These are phyloP conservation scores for Eucalyptus regnans DNA, from an alignment of 345 rosid genomes.

Conservation along the genomic window DNA sequence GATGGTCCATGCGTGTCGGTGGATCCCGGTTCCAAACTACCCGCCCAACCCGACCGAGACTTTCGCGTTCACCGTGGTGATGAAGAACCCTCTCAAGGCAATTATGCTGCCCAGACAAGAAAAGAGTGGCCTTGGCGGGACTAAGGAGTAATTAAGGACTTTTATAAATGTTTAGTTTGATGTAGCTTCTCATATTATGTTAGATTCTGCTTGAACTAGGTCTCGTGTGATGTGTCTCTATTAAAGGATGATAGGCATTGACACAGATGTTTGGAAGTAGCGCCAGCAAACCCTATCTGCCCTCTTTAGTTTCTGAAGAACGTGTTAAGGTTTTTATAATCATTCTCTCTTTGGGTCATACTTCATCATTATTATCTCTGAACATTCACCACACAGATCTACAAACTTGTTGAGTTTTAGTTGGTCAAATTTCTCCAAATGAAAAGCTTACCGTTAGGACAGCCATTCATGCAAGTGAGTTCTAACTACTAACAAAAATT, in stretches of 20 bases:
- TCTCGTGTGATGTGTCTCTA: background rate
- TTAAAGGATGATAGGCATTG: background rate
- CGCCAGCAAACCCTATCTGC: background rate
- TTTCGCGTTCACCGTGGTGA: constrained; percentile 83
- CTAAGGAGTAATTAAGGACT: background rate
- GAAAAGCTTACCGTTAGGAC: background rate
- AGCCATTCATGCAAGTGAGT: background rate
- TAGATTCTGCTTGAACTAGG: background rate
- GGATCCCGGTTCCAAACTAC: constrained; percentile 46
- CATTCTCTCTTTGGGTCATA: background rate
- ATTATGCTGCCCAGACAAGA: constrained; percentile 35
- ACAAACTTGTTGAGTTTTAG: background rate
- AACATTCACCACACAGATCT: background rate
- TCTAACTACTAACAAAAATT: background rate
- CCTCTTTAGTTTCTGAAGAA: background rate
- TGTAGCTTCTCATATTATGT: background rate
- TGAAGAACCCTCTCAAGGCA: constrained; percentile 84
- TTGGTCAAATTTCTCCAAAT: background rate
- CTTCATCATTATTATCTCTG: background rate
- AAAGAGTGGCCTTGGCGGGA: background rate
- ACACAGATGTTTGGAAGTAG: background rate
- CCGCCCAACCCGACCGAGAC: constrained; percentile 86
- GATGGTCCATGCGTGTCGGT: constrained; percentile 74
- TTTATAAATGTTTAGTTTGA: background rate
- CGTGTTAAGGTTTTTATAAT: background rate